These are phyloP conservation scores for Zygoascus biomembranicola DNA, from an alignment of 805 yeast genomes.

Conservation along the genomic window DNA sequence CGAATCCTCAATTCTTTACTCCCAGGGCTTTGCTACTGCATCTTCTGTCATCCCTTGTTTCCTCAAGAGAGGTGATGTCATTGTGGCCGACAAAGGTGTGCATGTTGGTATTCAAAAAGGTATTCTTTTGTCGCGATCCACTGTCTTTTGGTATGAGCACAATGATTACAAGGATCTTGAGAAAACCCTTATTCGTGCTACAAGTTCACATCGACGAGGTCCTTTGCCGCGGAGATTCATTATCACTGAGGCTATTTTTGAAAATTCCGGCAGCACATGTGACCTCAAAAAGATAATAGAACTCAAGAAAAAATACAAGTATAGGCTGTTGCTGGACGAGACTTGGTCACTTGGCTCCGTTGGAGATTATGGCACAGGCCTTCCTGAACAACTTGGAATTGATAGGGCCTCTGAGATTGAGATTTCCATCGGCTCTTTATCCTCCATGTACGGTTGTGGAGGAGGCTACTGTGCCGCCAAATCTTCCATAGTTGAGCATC, in stretches of 20 bases:
- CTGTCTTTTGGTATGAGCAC: conserved; percentile 76
- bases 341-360: conserved; percentile 76
- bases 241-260: conserved; percentile 84
- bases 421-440: conserved; percentile 81
- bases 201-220: conserved; percentile 50
- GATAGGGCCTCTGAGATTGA: conserved; percentile 60
- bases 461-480: conserved; percentile 95
- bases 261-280: conserved; percentile 71
- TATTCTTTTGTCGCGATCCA: conserved; percentile 74
- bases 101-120: conserved; percentile 82
- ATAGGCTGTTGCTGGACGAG: conserved; percentile 83
- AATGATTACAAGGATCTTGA: conserved; percentile 82
- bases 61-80: conserved; percentile 88
- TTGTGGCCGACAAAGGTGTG: conserved; percentile 77
- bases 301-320: conserved; percentile 74
- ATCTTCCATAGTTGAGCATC: conserved; percentile 77
- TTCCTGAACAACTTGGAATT: conserved; percentile 64
- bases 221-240: conserved; percentile 87
- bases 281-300: conserved; percentile 59
- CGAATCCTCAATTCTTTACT: conserved; percentile 75
- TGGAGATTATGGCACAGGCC: conserved; percentile 80
- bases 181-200: conserved; percentile 40
- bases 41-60: conserved; percentile 89
- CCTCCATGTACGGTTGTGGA: conserved; percentile 69
- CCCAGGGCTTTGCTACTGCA: conserved; percentile 85